phyloP scores from a whole-genome alignment of 257 asterid species.

The Solanum sejunctum region DNA sequence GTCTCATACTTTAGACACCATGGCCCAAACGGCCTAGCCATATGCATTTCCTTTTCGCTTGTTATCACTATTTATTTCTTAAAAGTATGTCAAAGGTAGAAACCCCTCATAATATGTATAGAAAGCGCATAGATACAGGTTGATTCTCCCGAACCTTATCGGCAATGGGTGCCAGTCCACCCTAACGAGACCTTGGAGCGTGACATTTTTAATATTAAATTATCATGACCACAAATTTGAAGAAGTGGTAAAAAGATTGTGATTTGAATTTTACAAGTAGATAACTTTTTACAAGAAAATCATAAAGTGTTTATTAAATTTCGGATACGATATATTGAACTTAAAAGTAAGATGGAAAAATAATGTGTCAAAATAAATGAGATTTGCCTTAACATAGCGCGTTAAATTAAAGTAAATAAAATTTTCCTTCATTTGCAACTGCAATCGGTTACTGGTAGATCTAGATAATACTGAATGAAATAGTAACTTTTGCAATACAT shows the following conservation, averaged over 20 bases:
- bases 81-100: no score
- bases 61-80: no score
- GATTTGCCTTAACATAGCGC: background rate
- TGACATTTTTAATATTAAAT: background rate
- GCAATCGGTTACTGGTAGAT: background rate
- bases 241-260: no score
- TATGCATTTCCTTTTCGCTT: no score
- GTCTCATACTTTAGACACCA: no score
- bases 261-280: background rate
- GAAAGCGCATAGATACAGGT: no score
- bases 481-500: background rate
- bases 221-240: background rate
- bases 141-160: no score
- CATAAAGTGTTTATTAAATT: background rate
- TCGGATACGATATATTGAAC: background rate
- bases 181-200: no score
- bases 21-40: no score
- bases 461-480: background rate
- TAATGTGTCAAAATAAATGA: background rate
- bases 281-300: background rate
- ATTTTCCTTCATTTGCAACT: background rate
- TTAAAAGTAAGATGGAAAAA: background rate
- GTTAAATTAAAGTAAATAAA: background rate
- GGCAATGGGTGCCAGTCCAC: no score
- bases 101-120: no score